Conservation (phyloP, 345 rosid genomes). For the Ceriops decandra region DNA sequence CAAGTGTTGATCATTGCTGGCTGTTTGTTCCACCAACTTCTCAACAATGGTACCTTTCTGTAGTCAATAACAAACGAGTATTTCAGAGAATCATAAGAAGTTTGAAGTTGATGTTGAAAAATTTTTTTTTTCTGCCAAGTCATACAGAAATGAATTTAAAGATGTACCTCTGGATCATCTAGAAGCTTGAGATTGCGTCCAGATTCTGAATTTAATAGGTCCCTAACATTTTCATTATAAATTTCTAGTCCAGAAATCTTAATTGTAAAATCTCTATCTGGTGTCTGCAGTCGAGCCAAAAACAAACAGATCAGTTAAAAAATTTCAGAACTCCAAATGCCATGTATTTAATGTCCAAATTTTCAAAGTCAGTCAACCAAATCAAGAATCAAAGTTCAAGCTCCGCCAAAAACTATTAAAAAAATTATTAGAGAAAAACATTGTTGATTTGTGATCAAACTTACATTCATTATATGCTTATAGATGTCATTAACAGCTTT, state of each 20-base stretch:
- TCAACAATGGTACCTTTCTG: constrained; percentile 99
- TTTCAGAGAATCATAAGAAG: constrained; percentile 1
- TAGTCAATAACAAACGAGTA: constrained; percentile 3
- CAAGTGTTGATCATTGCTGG: constrained; percentile 68
- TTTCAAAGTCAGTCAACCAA: background rate
- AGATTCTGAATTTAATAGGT: constrained; percentile 84
- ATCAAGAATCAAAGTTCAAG: background rate
- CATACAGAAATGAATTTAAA: background rate
- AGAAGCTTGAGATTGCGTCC: constrained; percentile 93
- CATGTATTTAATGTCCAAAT: background rate
- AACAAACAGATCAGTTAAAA: constrained; percentile 12
- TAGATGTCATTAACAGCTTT: constrained; percentile 96
- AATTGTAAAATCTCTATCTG: constrained; percentile 89
- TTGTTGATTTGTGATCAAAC: constrained; percentile 16
- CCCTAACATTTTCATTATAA: constrained; percentile 92
- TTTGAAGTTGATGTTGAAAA: background rate
- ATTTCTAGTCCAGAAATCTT: constrained; percentile 96
- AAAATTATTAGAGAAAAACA: background rate
- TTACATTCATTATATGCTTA: constrained; percentile 73
- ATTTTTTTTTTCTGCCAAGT: too few relatives aligned
- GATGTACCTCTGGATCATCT: constrained; percentile 92
- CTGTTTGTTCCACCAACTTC: constrained; percentile 90
- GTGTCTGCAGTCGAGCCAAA: constrained; percentile 54
- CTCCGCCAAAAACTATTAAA: background rate
- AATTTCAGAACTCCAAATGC: background rate